phyloP scores from a whole-genome alignment of 164 flowering plant genomes.

The Kingdonia uniflora region DNA sequence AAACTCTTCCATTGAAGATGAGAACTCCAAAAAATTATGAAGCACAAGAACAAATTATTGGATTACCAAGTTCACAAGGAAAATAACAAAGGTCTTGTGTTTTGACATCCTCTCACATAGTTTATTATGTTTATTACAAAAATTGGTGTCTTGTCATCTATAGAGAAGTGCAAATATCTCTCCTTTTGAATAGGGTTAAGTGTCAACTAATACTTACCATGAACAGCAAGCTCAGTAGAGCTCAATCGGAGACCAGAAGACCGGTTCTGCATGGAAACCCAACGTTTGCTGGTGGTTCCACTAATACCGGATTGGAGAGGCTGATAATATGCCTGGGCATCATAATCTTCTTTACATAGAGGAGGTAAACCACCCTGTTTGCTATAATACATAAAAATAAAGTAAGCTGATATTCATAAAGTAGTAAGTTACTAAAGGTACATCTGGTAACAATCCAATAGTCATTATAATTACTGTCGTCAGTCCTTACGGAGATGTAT shows the following conservation, averaged over 20 bases:
- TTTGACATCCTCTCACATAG: too few species aligned
- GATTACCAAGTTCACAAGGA: not conserved
- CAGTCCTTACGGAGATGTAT: conserved; percentile 61
- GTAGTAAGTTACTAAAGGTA: too few species aligned
- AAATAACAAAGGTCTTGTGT: not conserved
- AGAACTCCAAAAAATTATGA: not conserved
- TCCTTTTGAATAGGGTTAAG: too few species aligned
- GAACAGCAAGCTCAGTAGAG: conserved; percentile 48
- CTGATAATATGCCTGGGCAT: conserved; percentile 73
- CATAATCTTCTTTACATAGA: conserved; percentile 62
- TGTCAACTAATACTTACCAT: conserved; percentile 43
- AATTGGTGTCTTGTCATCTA: too few species aligned
- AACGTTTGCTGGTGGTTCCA: conserved; percentile 73
- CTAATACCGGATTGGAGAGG: conserved; percentile 83
- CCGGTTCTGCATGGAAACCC: conserved; percentile 74
- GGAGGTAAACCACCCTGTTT: conserved; percentile 57
- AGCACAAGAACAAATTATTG: not conserved
- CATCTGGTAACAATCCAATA: too few species aligned
- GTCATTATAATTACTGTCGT: not conserved
- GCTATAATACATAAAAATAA: conserved; percentile 29
- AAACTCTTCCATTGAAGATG: too few species aligned
- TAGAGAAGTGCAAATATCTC: too few species aligned
- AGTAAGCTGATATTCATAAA: not conserved
- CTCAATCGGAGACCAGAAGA: conserved; percentile 45
- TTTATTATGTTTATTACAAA: too few species aligned